These are phyloP conservation scores for Russula abietina DNA, from an alignment of 768 basidiomycete genomes.

Conservation along the genomic window DNA sequence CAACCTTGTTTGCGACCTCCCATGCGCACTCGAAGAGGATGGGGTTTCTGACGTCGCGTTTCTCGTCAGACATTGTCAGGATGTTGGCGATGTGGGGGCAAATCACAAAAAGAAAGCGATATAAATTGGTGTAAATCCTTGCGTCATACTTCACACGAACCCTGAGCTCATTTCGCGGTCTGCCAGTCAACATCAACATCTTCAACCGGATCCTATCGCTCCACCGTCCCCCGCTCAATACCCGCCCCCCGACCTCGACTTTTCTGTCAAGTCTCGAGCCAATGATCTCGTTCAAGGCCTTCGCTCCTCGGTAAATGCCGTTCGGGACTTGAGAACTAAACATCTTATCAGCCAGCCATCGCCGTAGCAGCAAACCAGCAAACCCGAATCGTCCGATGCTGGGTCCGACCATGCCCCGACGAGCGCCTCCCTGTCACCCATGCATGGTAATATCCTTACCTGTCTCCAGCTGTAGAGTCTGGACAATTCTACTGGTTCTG, in stretches of 20 bases:
- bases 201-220: neutral
- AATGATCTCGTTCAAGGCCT: neutral
- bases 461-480: neutral
- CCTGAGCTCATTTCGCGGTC: conserved; percentile 1
- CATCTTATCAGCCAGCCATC: neutral
- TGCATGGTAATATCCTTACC: neutral
- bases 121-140: conserved; percentile 5
- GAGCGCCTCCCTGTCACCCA: neutral
- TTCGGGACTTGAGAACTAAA: neutral
- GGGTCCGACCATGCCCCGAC: neutral
- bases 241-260: neutral
- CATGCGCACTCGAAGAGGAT: conserved; percentile 93
- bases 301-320: neutral
- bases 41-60: conserved; percentile 72
- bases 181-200: neutral
- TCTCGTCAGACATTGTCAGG: conserved; percentile 32
- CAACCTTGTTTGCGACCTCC: conserved; percentile 99
- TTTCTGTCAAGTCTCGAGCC: neutral
- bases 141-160: conserved; percentile 23
- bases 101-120: neutral
- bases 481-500: neutral
- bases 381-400: neutral
- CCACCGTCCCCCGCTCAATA: neutral
- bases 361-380: neutral
- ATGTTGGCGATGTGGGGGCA: conserved; percentile 10